Evolutionary conservation across 2,329 filamentous ascomycete genomes (phyloP).

Genomic region (Trichoderma guizhouense): DNA sequence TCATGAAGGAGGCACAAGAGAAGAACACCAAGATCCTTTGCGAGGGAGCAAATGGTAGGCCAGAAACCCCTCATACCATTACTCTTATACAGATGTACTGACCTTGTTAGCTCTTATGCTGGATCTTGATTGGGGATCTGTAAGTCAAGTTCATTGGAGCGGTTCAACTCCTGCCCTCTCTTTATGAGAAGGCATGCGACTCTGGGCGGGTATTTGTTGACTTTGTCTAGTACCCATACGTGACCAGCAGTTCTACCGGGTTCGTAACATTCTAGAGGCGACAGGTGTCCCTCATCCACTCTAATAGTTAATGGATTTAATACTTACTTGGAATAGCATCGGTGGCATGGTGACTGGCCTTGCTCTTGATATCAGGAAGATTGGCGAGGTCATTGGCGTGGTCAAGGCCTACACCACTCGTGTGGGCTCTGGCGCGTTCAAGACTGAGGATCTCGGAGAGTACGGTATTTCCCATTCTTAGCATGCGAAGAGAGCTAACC

Average conservation of each 20-base stretch:
- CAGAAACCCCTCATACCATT: not conserved
- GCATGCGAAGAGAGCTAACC: conserved; percentile 5
- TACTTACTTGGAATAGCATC: not conserved
- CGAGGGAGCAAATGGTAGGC: conserved; percentile 53
- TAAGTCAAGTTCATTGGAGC: not conserved
- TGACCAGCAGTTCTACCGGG: conserved; percentile 29
- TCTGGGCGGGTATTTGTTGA: conserved; percentile 23
- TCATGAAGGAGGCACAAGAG: conserved; percentile 60
- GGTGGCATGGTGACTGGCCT: conserved; percentile 61
- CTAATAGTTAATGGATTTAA: not conserved
- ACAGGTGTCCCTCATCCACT: not conserved
- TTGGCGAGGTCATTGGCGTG: conserved; percentile 60
- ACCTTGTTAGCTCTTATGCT: conserved; percentile 18
- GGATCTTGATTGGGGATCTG: conserved; percentile 17
- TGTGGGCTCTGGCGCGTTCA: conserved; percentile 62
- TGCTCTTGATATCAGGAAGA: conserved; percentile 57
- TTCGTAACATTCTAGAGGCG: not conserved
- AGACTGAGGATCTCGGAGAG: conserved; percentile 54
- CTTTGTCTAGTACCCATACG: conserved; percentile 25
- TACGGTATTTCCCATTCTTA: conserved; percentile 21
- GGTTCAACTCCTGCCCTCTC: not conserved
- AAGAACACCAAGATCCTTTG: conserved; percentile 59
- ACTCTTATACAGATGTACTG: not conserved
- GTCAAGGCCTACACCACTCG: conserved; percentile 68
- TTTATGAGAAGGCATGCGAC: not conserved